These are phyloP conservation scores for Pyricularia grisea DNA, from an alignment of 2,329 filamentous ascomycete species.

Conservation along the genomic window DNA sequence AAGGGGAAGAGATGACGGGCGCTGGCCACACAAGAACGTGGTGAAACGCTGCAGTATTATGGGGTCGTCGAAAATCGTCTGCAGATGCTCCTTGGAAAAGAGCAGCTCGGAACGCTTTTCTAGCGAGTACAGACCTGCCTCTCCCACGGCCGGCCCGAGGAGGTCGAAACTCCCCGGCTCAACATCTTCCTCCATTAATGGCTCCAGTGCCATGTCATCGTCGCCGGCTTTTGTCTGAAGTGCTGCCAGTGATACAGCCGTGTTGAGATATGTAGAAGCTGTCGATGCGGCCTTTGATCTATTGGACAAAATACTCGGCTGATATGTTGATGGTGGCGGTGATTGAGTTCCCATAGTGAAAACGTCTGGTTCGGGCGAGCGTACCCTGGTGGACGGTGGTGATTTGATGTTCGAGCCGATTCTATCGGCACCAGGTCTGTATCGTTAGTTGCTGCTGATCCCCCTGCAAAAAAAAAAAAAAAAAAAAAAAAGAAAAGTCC, in stretches of 20 bases:
- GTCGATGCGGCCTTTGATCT: constrained; percentile 8
- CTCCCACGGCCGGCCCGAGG: constrained; percentile 21
- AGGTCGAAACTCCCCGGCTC: constrained; percentile 42
- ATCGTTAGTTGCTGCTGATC: not conserved
- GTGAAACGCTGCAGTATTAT: constrained; percentile 44
- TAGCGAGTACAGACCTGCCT: constrained; percentile 30
- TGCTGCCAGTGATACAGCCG: constrained; percentile 10
- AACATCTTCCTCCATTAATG: constrained; percentile 29
- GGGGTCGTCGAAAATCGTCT: constrained; percentile 13
- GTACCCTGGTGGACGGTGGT: not conserved
- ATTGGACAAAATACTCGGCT: constrained; percentile 1
- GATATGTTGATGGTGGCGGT: constrained; percentile 2
- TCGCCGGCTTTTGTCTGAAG: constrained; percentile 43
- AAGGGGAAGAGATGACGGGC: constrained; percentile 54
- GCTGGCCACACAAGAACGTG: constrained; percentile 50
- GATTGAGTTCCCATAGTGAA: not conserved
- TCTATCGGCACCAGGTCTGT: not conserved
- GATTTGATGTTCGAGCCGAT: not conserved
- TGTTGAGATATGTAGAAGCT: constrained; percentile 10
- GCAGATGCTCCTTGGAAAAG: constrained; percentile 42
- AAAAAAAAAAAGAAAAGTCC: no score
- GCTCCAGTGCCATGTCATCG: constrained; percentile 43
- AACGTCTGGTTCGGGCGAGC: constrained; percentile 1
- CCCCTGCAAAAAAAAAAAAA: no score
- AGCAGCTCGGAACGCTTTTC: constrained; percentile 45